These are phyloP conservation scores for Apiospora kogelbergensis DNA, from an alignment of 2,329 filamentous ascomycete genomes.

Conservation along the genomic window DNA sequence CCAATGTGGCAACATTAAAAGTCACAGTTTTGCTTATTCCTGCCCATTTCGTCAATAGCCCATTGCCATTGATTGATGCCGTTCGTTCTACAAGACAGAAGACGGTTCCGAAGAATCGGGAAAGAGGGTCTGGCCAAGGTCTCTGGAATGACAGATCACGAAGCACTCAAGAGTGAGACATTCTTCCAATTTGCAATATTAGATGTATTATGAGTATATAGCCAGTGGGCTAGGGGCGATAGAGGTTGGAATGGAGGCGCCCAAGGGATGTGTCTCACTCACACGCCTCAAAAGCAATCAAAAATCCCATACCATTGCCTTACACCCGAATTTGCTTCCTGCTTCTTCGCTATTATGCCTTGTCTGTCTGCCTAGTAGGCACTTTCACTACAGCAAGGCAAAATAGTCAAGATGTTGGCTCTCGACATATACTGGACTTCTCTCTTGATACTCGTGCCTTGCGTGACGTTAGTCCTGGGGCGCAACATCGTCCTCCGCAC, in stretches of 20 bases:
- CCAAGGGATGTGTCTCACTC: neutral
- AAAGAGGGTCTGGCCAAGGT: neutral
- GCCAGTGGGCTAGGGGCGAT: neutral
- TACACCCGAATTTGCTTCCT: neutral
- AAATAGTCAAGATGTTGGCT: slow-evolving; percentile 12
- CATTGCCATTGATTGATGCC: no score
- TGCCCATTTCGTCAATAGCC: no score
- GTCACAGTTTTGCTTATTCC: no score
- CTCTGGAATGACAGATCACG: neutral
- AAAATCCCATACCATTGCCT: neutral
- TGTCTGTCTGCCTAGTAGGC: neutral
- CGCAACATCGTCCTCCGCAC: slow-evolving; percentile 16
- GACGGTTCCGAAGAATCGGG: no score
- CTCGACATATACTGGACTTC: slow-evolving; percentile 26
- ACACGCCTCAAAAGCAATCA: neutral
- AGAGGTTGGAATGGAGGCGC: neutral
- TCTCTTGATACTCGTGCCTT: slow-evolving; percentile 21
- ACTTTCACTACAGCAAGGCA: neutral
- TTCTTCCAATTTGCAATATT: neutral
- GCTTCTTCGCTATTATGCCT: neutral
- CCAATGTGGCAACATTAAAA: no score
- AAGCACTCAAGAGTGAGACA: neutral
- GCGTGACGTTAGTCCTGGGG: slow-evolving; percentile 21
- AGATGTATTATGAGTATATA: neutral
- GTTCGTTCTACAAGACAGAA: no score